A percentile compares a stretch with the other conserved stretches of the same genome.
These are phyloP conservation scores for Hyphopichia wangnamkhiaoensis DNA, from an alignment of 1,139 yeast genomes.

Conservation along the genomic window DNA sequence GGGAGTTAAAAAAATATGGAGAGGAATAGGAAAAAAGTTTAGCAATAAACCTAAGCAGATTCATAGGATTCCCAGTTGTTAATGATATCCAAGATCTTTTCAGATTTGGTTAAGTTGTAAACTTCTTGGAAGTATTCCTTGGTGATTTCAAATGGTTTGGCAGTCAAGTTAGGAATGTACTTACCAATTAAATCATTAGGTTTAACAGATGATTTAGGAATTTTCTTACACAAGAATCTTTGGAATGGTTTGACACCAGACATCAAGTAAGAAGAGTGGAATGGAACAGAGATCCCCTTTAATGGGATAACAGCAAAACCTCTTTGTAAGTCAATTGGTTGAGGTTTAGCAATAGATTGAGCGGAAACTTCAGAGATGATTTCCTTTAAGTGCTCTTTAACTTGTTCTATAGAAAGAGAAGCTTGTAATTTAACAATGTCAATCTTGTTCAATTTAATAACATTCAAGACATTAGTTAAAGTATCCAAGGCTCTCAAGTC, in stretches of 20 bases:
- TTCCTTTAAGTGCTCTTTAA: constrained; percentile 81
- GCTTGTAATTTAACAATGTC: constrained; percentile 87
- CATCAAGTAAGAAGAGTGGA: constrained; percentile 97
- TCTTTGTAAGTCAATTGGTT: constrained; percentile 95
- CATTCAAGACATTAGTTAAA: constrained; percentile 88
- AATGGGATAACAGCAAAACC: constrained; percentile 98
- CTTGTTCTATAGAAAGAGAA: constrained; percentile 80
- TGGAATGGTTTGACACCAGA: constrained; percentile 99
- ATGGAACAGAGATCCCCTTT: constrained; percentile 97
- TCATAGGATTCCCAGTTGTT: constrained; percentile 95
- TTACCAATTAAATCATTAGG: constrained; percentile 91
- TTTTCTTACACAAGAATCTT: constrained; percentile 94
- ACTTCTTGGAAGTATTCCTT: constrained; percentile 97
- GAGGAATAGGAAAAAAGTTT: constrained; percentile 1
- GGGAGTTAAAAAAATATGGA: background rate
- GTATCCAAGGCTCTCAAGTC: constrained; percentile 94
- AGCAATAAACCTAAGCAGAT: constrained; percentile 29
- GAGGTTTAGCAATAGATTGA: constrained; percentile 82
- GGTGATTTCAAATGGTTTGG: constrained; percentile 92
- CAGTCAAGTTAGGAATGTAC: constrained; percentile 98
- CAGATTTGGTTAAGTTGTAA: constrained; percentile 85
- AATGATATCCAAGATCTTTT: constrained; percentile 82
- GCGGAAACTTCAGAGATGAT: constrained; percentile 83
- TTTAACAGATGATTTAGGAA: constrained; percentile 91
- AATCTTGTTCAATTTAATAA: constrained; percentile 89